Evolutionary conservation across 805 yeast genomes (phyloP), one percentile per base, ranked within the genome.

Genomic region (Wickerhamiella allomyrinae): DNA sequence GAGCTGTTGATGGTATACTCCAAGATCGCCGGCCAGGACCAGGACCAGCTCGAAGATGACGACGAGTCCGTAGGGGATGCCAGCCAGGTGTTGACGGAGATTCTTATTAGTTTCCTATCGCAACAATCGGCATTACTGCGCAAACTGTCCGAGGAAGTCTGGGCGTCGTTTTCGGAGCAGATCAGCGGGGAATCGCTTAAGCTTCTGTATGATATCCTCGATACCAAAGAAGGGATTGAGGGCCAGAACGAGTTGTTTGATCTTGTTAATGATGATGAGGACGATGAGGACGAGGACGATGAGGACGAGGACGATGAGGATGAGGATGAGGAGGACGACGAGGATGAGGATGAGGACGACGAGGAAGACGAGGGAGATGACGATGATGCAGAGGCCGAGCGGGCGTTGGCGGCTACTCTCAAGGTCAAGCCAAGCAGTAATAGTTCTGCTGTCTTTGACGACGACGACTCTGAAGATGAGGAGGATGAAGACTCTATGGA

Each of bases 401-500:
- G 21, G 14, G 40, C 38, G 23, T 46, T 50, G 5, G 54, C 56
- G 4, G 44, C 41, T 2, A 37, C 54, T 0, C 42, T 52, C 17
- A 49, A 49, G 9, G 50, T 51, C 2, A 17, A 27, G 11, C n/a
- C 27, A 23, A 11, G 27, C 8, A 8, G 10, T 8, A 22, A 23
- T 22, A 13, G 35, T 19, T 24, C 15, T 6, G 40, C 21, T 11
- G 37, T 20, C 13, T 39, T 31, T 29, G 44, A 7, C 27, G 41
- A 11, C 14, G 34, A 17, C n/a, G 39, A 36, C 15, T 71, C 67
- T 22, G 66, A 63, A 9, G 61, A 61, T 7, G 76, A 71, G 31
- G 73, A 66, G 15, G 77, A 73, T 20, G 82, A 77, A 40, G 94
- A 82, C 50, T 77, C 89, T 0, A 83, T 86, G 93, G 94, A 87